Base-by-base conservation (phyloP, 345 rosid genomes). In the Brassica carinata region DNA sequence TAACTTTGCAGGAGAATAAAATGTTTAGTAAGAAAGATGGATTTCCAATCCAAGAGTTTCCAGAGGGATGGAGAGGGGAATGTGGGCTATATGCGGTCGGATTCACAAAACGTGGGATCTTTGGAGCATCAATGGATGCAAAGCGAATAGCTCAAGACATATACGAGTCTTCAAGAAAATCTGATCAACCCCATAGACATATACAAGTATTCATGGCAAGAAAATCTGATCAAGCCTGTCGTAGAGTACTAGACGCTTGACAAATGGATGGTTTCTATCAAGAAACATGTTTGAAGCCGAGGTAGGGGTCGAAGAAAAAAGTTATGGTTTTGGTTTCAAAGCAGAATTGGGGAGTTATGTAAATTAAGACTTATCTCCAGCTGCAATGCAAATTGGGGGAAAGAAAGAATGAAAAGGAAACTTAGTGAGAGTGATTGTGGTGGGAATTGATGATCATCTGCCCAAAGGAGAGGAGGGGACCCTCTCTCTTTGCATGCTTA, bases 401-500 rank as follows among this genome's bases (percentile, higher is more conserved):
- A 48, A 2, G 19, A 53, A 53, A 53, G 58, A 53, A 53, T 53
- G 58, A 53, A 53, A n/a, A n/a, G 58, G 58, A 53, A 53, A 53
- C 58, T 5, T 53, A 53, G 58, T 81, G 77, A 81, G 77, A 76
- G 84, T 76, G 81, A 81, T 71, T 66, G 81, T 76, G 81, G 81
- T 76, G 81, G 81, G 81, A 77, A 81, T 81, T 81, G 78, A 81
- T 81, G 78, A 81, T 81, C 84, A 77, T 76, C 77, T 81, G 69
- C 78, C 78, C 73, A 81, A 81, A 68, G 84, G 62, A 71, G 77
- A 81, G 64, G 76, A 81, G 81, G 84, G 84, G 81, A 77, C 84
- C 84, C 84, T 81, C 77, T 77, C 69, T 70, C 76, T 75, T 67
- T 81, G 84, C 84, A 77, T 81, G 84, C 84, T 81, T 77, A 76